phyloP scores from a whole-genome alignment of 805 yeast genomes.

The Zygosaccharomyces bailii region DNA sequence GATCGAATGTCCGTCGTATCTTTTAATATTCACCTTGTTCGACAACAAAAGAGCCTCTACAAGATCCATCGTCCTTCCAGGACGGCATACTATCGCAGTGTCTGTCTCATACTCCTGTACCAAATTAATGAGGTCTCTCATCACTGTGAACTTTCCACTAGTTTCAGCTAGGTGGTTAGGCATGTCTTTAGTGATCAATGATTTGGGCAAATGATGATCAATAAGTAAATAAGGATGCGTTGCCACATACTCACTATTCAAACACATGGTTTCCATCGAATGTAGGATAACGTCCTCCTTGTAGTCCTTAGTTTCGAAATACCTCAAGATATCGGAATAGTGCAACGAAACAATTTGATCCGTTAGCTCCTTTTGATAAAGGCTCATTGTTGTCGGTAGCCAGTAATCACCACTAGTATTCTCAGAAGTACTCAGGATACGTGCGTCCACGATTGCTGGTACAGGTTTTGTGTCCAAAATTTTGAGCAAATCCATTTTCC shows the following conservation, averaged over 20 bases:
- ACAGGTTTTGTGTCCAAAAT: conserved; percentile 83
- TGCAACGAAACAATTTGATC: conserved; percentile 91
- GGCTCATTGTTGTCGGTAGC: conserved; percentile 78
- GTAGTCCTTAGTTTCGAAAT: conserved; percentile 58
- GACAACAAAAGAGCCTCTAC: conserved; percentile 70
- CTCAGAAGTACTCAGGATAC: conserved; percentile 38
- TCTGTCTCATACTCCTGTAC: conserved; percentile 46
- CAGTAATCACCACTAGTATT: conserved; percentile 57
- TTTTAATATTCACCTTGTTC: conserved; percentile 49
- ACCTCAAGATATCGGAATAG: conserved; percentile 84
- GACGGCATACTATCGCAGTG: conserved; percentile 66
- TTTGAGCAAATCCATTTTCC: conserved; percentile 63
- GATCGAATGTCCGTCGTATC: conserved; percentile 61
- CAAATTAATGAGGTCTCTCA: conserved; percentile 60
- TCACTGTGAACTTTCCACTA: conserved; percentile 76
- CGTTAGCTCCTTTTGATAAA: conserved; percentile 81
- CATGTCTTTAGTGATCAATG: conserved; percentile 64
- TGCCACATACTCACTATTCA: conserved; percentile 74
- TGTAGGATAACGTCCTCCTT: conserved; percentile 61
- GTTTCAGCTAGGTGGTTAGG: conserved; percentile 69
- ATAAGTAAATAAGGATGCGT: conserved; percentile 87
- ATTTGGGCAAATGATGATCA: conserved; percentile 75
- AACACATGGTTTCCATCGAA: conserved; percentile 68
- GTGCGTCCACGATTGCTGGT: conserved; percentile 67
- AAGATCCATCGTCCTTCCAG: conserved; percentile 67